A percentile compares a stretch with the other conserved stretches of the same genome.
Evolutionary conservation across 192 early-diverging fungal species (phyloP).

Genomic region (Helicostylum pulchrum): DNA sequence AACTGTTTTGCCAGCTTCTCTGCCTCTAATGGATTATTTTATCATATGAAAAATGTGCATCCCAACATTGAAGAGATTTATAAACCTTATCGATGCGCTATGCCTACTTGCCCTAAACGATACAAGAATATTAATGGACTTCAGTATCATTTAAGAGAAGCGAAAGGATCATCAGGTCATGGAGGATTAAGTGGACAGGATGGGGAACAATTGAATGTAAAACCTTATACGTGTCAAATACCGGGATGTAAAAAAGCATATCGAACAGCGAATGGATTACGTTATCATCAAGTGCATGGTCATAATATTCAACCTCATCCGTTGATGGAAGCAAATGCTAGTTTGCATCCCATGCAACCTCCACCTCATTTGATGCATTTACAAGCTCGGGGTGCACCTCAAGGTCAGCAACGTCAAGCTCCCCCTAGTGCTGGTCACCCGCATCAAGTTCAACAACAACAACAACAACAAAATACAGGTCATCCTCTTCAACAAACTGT

Average conservation of each 20-base stretch:
- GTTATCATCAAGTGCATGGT: constrained; percentile 37
- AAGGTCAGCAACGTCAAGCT: no score
- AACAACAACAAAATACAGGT: no score
- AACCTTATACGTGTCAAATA: constrained; percentile 36
- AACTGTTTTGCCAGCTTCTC: constrained; percentile 33
- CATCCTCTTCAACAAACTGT: no score
- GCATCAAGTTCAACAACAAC: no score
- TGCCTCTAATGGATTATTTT: constrained; percentile 40
- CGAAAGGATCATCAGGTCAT: constrained; percentile 41
- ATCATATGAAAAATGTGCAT: constrained; percentile 44
- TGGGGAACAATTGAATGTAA: constrained; percentile 2
- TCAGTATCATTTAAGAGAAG: constrained; percentile 73
- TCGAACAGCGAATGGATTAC: constrained; percentile 37
- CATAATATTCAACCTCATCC: constrained; percentile 18
- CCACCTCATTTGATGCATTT: neutral
- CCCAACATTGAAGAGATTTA: constrained; percentile 27
- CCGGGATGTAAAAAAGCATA: constrained; percentile 44
- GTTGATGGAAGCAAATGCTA: neutral
- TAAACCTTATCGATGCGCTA: constrained; percentile 69
- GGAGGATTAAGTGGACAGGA: constrained; percentile 4
- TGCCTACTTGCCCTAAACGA: constrained; percentile 59
- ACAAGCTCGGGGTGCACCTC: neutral
- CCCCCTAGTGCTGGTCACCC: no score
- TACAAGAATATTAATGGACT: constrained; percentile 87
- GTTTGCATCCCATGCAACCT: neutral